Percentiles rank a stretch among this genome's conserved stretches.
Evolutionary conservation across 306 rosid genomes (phyloP).

Genomic region (Erythrophleum fordii): DNA sequence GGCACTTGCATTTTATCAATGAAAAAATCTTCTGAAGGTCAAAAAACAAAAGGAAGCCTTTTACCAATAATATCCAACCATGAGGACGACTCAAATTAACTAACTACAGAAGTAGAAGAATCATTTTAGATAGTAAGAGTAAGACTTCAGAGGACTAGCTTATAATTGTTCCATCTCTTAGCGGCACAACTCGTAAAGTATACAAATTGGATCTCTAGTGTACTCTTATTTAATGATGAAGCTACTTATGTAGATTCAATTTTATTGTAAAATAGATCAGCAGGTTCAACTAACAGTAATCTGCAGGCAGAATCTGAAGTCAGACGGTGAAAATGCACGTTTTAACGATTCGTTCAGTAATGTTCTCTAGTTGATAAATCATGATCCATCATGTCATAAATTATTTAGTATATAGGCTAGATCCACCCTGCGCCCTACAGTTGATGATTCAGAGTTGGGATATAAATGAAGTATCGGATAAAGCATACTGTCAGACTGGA

Average conservation of each 20-base stretch:
- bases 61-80: slow-evolving; percentile 6
- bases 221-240: background rate
- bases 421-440: too few relatives aligned
- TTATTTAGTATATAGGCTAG: background rate
- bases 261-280: background rate
- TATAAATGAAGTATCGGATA: too few relatives aligned
- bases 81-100: background rate
- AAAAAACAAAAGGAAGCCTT: background rate
- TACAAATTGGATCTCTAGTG: background rate
- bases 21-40: background rate
- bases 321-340: background rate
- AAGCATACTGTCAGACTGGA: background rate
- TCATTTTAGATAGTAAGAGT: background rate
- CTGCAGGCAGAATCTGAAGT: background rate
- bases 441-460: background rate
- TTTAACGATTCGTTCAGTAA: background rate
- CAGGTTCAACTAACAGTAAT: background rate
- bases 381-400: background rate
- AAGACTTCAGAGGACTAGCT: background rate
- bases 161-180: background rate
- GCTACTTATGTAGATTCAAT: background rate
- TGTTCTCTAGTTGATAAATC: background rate
- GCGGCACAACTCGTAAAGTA: background rate
- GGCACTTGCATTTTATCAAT: background rate
- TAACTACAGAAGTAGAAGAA: background rate